Evolutionary conservation across 164 flowering plant genomes (phyloP).

Genomic region (Chimonanthus praecox): DNA sequence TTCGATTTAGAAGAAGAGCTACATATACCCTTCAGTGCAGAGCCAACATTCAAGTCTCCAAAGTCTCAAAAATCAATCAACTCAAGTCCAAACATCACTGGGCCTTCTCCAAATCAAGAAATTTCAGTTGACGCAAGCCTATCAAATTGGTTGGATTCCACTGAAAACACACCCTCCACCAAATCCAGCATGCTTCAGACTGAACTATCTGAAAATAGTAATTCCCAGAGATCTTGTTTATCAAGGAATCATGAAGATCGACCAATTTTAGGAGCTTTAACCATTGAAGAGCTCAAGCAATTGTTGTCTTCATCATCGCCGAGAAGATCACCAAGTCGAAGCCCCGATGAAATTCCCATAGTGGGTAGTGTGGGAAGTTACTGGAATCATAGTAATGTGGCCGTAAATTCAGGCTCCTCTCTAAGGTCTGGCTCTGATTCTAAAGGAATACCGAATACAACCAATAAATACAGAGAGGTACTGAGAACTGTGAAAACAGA

Average conservation of each 20-base stretch:
- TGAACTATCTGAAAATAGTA: slow-evolving; percentile 30
- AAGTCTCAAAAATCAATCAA: slow-evolving; percentile 17
- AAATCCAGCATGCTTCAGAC: slow-evolving; percentile 25
- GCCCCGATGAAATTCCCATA: slow-evolving; percentile 81
- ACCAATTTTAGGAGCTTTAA: slow-evolving; percentile 84
- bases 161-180: slow-evolving; percentile 36
- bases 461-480: slow-evolving; percentile 98
- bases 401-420: slow-evolving; percentile 45
- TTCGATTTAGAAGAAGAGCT: slow-evolving; percentile 30
- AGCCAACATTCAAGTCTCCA: slow-evolving; percentile 36
- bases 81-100: slow-evolving; percentile 19
- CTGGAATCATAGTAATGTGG: slow-evolving; percentile 47
- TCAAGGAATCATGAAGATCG: slow-evolving; percentile 54
- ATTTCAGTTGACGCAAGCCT: slow-evolving; percentile 52
- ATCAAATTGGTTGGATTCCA: slow-evolving; percentile 68
- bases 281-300: slow-evolving; percentile 70
- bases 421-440: slow-evolving; percentile 10
- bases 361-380: slow-evolving; percentile 82
- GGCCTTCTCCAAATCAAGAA: slow-evolving; percentile 27
- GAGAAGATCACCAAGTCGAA: slow-evolving; percentile 66
- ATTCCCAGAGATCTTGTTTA: slow-evolving; percentile 42
- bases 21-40: slow-evolving; percentile 34
- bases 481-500: slow-evolving; percentile 5
- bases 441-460: slow-evolving; percentile 89
- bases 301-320: slow-evolving; percentile 57